Conservation (phyloP, 2,329 filamentous ascomycete genomes). For the Paraphoma chrysanthemicola region DNA sequence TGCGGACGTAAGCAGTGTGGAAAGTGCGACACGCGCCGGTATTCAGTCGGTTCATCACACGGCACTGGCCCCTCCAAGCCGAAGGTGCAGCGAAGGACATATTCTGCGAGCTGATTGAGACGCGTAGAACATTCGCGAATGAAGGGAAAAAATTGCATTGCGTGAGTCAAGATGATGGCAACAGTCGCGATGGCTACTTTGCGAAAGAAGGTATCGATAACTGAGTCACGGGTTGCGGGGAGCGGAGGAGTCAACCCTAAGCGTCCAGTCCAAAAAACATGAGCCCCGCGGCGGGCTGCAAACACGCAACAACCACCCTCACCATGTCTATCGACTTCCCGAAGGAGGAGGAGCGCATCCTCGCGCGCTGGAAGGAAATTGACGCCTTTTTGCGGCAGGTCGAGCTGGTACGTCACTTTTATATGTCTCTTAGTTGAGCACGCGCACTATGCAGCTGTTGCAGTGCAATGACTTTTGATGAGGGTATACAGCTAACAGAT, state of each 20-base stretch:
- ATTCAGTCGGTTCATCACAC: too few relatives aligned
- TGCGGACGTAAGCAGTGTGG: too few relatives aligned
- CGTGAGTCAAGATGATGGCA: too few relatives aligned
- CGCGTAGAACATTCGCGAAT: too few relatives aligned
- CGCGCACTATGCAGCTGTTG: not conserved
- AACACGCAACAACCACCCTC: constrained; percentile 28
- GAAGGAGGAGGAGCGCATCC: constrained; percentile 84
- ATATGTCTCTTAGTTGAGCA: not conserved
- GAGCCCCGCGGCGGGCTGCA: constrained; percentile 27
- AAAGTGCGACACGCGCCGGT: too few relatives aligned
- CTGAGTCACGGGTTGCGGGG: constrained; percentile 26
- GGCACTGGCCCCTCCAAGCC: too few relatives aligned
- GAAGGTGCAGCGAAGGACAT: too few relatives aligned
- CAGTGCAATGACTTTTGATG: not conserved
- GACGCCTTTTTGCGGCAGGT: constrained; percentile 89
- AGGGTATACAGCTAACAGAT: constrained; percentile 7
- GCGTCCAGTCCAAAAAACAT: constrained; percentile 23
- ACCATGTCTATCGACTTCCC: constrained; percentile 89
- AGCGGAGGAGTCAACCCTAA: constrained; percentile 30
- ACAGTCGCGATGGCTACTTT: not conserved
- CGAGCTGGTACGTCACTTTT: constrained; percentile 63
- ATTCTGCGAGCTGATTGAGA: too few relatives aligned
- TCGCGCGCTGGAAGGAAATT: constrained; percentile 89
- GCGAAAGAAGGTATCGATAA: constrained; percentile 26
- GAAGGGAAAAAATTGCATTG: too few relatives aligned